Evolutionary conservation across 2,329 filamentous ascomycete genomes (phyloP), one percentile per base, ranked within the genome.

Genomic region (Aspergillus versicolor): DNA sequence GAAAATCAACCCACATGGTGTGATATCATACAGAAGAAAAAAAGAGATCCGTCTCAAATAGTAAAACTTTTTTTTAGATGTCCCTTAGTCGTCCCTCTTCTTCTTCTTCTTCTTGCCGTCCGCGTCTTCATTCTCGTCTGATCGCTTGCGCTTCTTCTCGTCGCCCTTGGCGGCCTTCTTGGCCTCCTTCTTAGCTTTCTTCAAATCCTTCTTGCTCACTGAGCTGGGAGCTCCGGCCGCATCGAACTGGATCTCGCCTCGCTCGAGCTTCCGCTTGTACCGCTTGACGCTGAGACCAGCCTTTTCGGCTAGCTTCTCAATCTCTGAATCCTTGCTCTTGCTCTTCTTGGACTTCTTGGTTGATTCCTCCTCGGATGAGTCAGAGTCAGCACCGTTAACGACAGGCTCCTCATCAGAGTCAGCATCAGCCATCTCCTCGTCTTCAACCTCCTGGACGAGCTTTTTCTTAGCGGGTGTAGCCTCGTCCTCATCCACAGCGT

Each of bases 241-340:
- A 65, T 81, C 82, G 62, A 91, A 77, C 70, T 85, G 80, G 62
- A 92, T 88, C 68, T 91, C 88, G 38, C 89, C 89, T 61, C 87
- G 83, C 76, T 90, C 88, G 64, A 86, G 86, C 81, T 91, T 91
- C 73, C 87, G 83, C 80, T 89, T 86, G 78, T 91, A 92, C 77
- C 90, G 88, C 78, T 85, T 85, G 53, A 89, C 83, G 7, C 87
- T 89, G 58, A 92, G 79, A 60, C 88, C 88, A 8, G 87, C 84
- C 63, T 83, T 81, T 58, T 83, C 84, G 41, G 89, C 89, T 45
- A 88, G 73, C 76, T 81, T 70, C 81, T 85, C 62, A 74, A 84
- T 55, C 56, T 81, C 78, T 22, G 71, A 72, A 51, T 79, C 79
- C 70, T 75, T 73, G 59, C 75, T 69, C 70, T 75, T 73, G 59